Conservation (phyloP, 306 rosid species). For the Dalbergia cultrata region DNA sequence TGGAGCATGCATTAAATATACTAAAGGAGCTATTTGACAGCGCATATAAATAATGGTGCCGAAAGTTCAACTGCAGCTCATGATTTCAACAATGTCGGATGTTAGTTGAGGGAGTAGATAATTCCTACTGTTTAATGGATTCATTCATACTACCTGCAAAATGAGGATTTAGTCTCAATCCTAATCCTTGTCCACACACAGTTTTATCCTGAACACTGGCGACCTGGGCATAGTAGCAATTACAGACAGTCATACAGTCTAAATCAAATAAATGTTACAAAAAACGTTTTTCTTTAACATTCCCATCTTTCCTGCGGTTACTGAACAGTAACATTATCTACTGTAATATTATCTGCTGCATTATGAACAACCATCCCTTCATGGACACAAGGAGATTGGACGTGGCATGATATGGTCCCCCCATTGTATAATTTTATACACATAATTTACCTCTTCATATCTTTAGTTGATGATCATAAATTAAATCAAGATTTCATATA, state of each 20-base stretch:
- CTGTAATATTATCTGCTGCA: neutral
- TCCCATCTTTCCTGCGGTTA: neutral
- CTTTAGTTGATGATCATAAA: neutral
- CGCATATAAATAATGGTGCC: constrained; percentile 9
- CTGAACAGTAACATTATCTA: neutral
- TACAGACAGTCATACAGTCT: neutral
- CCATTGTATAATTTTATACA: neutral
- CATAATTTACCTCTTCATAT: neutral
- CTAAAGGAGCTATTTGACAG: neutral
- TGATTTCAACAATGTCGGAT: constrained; percentile 37
- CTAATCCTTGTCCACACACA: neutral
- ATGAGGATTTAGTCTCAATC: neutral
- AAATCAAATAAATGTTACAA: neutral
- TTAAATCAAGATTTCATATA: too few species aligned
- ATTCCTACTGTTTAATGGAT: neutral
- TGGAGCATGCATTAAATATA: too few species aligned
- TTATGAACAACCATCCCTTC: too few species aligned
- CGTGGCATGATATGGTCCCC: neutral
- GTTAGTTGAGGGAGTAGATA: neutral
- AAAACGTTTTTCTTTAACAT: neutral
- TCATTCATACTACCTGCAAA: neutral
- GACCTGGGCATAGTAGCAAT: neutral
- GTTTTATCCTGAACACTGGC: neutral
- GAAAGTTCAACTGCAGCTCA: neutral
- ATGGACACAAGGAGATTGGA: too few species aligned